phyloP scores from a whole-genome alignment of 768 basidiomycete genomes.

The Russula foetens region DNA sequence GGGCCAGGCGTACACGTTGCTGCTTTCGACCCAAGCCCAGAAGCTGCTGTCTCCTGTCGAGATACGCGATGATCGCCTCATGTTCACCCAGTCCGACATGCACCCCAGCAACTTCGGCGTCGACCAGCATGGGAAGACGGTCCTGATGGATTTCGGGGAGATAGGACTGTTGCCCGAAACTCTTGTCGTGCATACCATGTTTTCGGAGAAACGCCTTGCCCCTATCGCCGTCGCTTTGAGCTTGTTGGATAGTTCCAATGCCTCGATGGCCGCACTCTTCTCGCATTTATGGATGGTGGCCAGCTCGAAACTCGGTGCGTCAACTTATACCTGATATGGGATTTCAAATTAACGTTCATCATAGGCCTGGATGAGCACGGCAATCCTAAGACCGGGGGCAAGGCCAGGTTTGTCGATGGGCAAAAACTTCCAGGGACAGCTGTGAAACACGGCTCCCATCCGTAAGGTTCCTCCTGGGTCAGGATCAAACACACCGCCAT shows the following conservation, averaged over 20 bases:
- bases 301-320: background rate
- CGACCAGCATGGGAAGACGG: constrained; percentile 23
- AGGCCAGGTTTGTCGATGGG: no score
- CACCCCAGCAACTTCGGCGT: constrained; percentile 25
- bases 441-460: no score
- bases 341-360: background rate
- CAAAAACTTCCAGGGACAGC: no score
- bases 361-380: background rate
- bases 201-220: background rate
- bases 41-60: background rate
- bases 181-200: constrained; percentile 13
- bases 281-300: background rate
- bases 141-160: constrained; percentile 25
- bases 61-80: constrained; percentile 21
- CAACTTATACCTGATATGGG: background rate
- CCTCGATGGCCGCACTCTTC: background rate
- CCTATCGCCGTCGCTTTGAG: background rate
- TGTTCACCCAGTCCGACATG: constrained; percentile 29
- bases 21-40: no score
- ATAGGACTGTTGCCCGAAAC: constrained; percentile 26
- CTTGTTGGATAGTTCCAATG: background rate
- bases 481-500: constrained; percentile 86
- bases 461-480: constrained; percentile 92
- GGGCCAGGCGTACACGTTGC: background rate
- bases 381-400: no score